Evolutionary conservation across 306 rosid species (phyloP).

Genomic region (Vicia faba): DNA sequence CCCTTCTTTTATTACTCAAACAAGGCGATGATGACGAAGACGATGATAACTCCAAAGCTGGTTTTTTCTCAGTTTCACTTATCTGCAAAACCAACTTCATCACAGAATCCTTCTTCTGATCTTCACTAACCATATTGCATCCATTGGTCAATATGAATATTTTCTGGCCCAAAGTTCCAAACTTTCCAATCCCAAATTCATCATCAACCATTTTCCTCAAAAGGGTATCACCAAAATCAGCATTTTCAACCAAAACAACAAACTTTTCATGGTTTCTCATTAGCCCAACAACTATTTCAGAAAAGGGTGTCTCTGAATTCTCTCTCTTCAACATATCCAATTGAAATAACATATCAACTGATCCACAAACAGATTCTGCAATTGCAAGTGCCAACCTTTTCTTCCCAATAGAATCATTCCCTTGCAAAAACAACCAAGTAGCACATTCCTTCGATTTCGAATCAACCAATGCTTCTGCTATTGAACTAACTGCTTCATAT

Average conservation of each 20-base stretch:
- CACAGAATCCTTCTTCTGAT: slow-evolving; percentile 42
- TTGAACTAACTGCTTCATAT: slow-evolving; percentile 65
- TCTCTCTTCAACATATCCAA: slow-evolving; percentile 51
- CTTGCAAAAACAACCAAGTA: slow-evolving; percentile 75
- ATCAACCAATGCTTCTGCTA: slow-evolving; percentile 67
- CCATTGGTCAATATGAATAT: slow-evolving; percentile 62
- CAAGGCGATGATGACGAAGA: slow-evolving; percentile 36
- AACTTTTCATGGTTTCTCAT: slow-evolving; percentile 53
- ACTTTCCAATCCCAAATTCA: slow-evolving; percentile 53
- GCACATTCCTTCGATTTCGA: slow-evolving; percentile 50
- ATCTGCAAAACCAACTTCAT: slow-evolving; percentile 63
- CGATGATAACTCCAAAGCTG: slow-evolving; percentile 38
- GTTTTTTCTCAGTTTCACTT: slow-evolving; percentile 46
- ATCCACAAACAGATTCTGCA: slow-evolving; percentile 79
- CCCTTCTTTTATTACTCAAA: slow-evolving; percentile 64
- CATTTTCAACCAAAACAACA: slow-evolving; percentile 71
- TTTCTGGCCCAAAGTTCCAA: slow-evolving; percentile 51
- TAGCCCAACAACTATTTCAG: slow-evolving; percentile 49
- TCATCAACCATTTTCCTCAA: slow-evolving; percentile 62
- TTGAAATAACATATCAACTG: slow-evolving; percentile 55
- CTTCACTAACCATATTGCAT: slow-evolving; percentile 38
- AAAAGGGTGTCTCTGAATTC: slow-evolving; percentile 33
- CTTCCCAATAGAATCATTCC: slow-evolving; percentile 74
- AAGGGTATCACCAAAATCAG: slow-evolving; percentile 66
- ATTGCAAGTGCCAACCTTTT: slow-evolving; percentile 68